Evolutionary conservation across 805 yeast species (phyloP), one percentile per base, ranked within the genome.

Genomic region (Pichia exigua): DNA sequence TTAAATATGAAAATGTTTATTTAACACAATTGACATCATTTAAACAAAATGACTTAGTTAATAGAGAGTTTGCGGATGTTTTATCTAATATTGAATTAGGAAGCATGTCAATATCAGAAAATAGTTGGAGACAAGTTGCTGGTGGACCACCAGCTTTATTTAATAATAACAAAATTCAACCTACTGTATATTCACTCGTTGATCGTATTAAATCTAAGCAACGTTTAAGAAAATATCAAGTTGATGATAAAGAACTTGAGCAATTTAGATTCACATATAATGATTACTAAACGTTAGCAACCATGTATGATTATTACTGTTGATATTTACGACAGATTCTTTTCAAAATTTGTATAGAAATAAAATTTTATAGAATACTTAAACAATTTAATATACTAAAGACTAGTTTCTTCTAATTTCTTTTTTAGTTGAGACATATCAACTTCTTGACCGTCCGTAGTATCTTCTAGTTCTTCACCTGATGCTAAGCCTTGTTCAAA

Each of bases 401-500:
- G 47, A 5, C 28, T 32, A 13, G 52, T 39, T 32, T 53, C 57
- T 22, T 57, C 54, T 38, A 60, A 30, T 27, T 53, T 53, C 21
- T 57, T 52, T 45, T 49, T 55, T 27, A 58, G 11, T 13, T 51
- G 51, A 21, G 43, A 27, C 48, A 57, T 49, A 47, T 55, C 62
- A 13, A 55, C 47, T 42, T 56, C 62, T 17, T 51, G 47, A 18
- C 70, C 82, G 49, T 51, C 59, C 20, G 47, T 58, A 26, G 46
- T 56, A 3, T 64, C 78, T 7, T 73, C 80, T 15, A 70, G 75
- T 44, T 76, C 83, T 43, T 80, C 91, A 24, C 72, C 82, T 48
- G 83, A 84, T 42, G 86, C 95, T 59, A 94, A 76, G 44, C 98
- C 98, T 61, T 77, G 77, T 64, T 90, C 98, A 63, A 92, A 92